Evolutionary conservation across 2,329 filamentous ascomycete species (phyloP).

Genomic region (Monosporascus ibericus): DNA sequence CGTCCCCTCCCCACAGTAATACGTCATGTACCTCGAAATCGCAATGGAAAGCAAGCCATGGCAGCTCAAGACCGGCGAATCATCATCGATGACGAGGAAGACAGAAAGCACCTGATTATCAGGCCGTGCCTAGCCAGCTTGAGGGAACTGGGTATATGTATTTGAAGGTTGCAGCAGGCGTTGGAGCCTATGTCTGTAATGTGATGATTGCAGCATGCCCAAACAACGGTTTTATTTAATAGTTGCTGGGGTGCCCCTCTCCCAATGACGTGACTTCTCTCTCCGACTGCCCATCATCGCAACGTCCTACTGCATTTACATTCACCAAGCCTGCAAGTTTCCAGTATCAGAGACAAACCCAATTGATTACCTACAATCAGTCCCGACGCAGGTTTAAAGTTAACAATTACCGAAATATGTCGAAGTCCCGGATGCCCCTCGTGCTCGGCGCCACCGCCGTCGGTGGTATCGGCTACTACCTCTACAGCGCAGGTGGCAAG

Average conservation of each 20-base stretch:
- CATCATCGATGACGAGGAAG: not conserved
- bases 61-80: not conserved
- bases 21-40: not conserved
- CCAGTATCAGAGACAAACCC: no score
- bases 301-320: not conserved
- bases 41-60: not conserved
- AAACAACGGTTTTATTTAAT: not conserved
- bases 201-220: not conserved
- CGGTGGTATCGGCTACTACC: conserved; percentile 76
- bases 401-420: conserved; percentile 30
- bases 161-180: no score
- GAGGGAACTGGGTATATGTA: no score
- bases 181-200: not conserved
- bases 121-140: no score
- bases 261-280: not conserved
- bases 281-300: not conserved
- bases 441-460: conserved; percentile 57
- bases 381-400: not conserved
- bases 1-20: not conserved
- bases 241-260: not conserved
- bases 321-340: no score
- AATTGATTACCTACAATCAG: no score
- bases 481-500: conserved; percentile 79
- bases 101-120: not conserved
- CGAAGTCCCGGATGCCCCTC: conserved; percentile 40